Evolutionary conservation across 129 eudicot genomes (phyloP).

Genomic region (Oenanthe sinensis): DNA sequence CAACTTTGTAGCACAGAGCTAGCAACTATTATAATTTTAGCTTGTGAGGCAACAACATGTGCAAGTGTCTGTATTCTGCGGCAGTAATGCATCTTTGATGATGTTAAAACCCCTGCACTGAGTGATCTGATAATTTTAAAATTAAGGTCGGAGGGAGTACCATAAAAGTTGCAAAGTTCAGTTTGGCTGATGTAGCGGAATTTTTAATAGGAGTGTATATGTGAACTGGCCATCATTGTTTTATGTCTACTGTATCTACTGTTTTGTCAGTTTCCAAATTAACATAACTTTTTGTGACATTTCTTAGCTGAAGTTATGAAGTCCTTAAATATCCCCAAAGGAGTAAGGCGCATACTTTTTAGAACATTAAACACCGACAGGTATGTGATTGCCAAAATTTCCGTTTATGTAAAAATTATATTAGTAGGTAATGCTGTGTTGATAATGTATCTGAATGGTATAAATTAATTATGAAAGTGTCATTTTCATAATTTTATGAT

Average conservation of each 20-base stretch:
- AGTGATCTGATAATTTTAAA: not conserved
- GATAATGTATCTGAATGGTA: not conserved
- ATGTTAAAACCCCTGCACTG: not conserved
- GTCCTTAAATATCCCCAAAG: conserved; percentile 54
- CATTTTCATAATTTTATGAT: not conserved
- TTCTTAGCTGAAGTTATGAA: conserved; percentile 52
- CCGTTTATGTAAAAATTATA: not conserved
- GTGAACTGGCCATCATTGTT: not conserved
- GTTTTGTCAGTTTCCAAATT: conserved; percentile 2
- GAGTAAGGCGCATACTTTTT: conserved; percentile 53
- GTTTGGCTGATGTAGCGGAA: not conserved
- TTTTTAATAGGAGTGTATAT: not conserved
- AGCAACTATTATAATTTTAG: not conserved
- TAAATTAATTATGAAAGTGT: not conserved
- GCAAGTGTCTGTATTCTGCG: not conserved
- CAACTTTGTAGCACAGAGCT: not conserved
- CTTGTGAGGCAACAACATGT: not conserved
- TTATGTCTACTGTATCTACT: not conserved
- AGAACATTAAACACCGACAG: conserved; percentile 63
- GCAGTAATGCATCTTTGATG: not conserved
- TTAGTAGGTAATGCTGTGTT: not conserved
- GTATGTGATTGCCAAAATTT: conserved; percentile 14
- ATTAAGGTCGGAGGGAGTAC: not conserved
- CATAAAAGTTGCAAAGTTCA: not conserved
- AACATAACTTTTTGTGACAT: not conserved